These are phyloP conservation scores for Penicillium olsonii DNA, from an alignment of 2,329 filamentous ascomycete species.

Conservation along the genomic window DNA sequence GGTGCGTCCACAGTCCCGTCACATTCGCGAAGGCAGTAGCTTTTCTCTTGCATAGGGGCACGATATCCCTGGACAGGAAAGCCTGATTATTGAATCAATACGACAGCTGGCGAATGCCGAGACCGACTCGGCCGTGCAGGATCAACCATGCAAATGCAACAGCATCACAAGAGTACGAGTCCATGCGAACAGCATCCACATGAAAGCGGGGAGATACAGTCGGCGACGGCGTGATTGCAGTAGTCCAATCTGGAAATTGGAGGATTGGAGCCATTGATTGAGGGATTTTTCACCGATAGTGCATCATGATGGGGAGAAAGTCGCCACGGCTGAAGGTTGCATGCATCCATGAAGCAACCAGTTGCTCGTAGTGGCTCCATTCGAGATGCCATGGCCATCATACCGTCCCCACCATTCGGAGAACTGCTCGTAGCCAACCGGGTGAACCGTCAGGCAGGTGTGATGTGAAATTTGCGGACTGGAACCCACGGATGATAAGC, in stretches of 20 bases:
- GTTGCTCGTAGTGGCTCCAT: conserved; percentile 34
- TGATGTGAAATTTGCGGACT: conserved; percentile 31
- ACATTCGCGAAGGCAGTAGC: conserved; percentile 24
- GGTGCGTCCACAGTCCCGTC: conserved; percentile 19
- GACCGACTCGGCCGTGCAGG: conserved; percentile 33
- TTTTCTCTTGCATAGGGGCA: conserved; percentile 23
- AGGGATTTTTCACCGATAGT: conserved; percentile 39
- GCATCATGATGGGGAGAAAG: conserved; percentile 31
- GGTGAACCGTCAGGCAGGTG: conserved; percentile 29
- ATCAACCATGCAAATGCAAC: conserved; percentile 33
- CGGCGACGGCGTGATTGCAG: conserved; percentile 31
- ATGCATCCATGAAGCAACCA: conserved; percentile 41
- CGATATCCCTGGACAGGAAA: conserved; percentile 25
- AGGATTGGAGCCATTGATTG: conserved; percentile 29
- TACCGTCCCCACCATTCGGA: conserved; percentile 36
- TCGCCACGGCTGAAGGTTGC: conserved; percentile 42
- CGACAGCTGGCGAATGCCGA: conserved; percentile 40
- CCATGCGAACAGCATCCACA: conserved; percentile 33
- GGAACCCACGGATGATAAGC: conserved; percentile 36
- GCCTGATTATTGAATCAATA: conserved; percentile 32
- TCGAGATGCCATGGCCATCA: conserved; percentile 34
- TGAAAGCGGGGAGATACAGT: conserved; percentile 33
- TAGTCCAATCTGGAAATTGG: conserved; percentile 28
- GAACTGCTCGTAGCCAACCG: conserved; percentile 37
- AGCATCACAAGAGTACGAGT: conserved; percentile 26